A percentile compares a stretch with the other conserved stretches of the same genome.
Conservation (phyloP, 352 stramenopile genomes). For the Globisporangium spiculum region DNA sequence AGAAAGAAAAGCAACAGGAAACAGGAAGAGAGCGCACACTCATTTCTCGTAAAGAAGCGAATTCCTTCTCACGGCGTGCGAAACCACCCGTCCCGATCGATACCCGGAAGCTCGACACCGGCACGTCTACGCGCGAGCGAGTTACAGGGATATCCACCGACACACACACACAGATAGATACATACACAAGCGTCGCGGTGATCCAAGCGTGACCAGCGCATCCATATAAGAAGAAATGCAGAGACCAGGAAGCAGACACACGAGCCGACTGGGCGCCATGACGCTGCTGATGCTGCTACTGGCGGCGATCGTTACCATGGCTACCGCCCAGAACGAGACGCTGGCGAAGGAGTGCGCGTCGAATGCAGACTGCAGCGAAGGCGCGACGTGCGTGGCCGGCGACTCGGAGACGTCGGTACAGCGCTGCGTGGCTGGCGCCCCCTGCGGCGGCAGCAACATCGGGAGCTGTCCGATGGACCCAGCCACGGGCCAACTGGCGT, state of each 20-base stretch:
- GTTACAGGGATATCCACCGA: not conserved
- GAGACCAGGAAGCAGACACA: not conserved
- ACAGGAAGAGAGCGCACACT: not conserved
- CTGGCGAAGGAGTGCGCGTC: constrained; percentile 55
- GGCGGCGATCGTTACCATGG: not conserved
- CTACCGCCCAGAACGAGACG: constrained; percentile 9
- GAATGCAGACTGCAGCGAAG: constrained; percentile 57
- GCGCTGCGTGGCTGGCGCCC: constrained; percentile 57
- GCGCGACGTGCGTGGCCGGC: constrained; percentile 72
- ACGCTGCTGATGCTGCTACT: constrained; percentile 20
- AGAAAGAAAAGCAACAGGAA: not conserved
- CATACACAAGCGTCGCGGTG: not conserved
- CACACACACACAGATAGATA: not conserved
- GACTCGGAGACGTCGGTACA: constrained; percentile 59
- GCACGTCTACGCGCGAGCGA: not conserved
- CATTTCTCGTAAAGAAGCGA: not conserved
- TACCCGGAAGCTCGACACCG: not conserved
- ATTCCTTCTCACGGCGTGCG: not conserved
- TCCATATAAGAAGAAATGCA: constrained; percentile 3
- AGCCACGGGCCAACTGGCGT: constrained; percentile 61
- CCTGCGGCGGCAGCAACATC: constrained; percentile 42
- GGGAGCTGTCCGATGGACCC: constrained; percentile 64
- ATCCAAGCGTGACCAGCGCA: not conserved
- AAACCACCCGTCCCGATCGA: not conserved
- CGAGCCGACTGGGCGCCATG: constrained; percentile 11